Evolutionary conservation across 1,284 basidiomycete genomes (phyloP).

Genomic region (Malassezia slooffiae): DNA sequence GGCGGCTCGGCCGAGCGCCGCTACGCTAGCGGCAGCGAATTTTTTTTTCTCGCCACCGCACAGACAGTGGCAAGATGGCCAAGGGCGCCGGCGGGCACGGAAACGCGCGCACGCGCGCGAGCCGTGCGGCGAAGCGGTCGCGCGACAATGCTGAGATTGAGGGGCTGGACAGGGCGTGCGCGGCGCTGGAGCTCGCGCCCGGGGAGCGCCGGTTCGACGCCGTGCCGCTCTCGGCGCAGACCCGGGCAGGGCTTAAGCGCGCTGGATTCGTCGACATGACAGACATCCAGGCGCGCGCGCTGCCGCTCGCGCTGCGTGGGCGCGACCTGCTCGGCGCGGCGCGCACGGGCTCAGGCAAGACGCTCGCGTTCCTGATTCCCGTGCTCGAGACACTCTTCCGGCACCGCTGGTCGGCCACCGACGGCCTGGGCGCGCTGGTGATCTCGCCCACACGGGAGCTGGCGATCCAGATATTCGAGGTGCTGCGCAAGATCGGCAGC

Average conservation of each 20-base stretch:
- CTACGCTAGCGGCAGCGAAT: too few species aligned
- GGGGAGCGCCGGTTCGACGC: constrained; percentile 23
- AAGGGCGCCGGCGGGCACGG: not conserved
- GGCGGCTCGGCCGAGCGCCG: constrained; percentile 9
- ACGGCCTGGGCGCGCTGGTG: constrained; percentile 80
- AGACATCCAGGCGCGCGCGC: constrained; percentile 34
- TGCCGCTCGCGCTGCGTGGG: constrained; percentile 33
- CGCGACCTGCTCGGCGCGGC: constrained; percentile 60
- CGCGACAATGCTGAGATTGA: constrained; percentile 30
- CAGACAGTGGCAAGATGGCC: not conserved
- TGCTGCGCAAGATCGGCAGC: constrained; percentile 78
- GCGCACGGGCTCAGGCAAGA: constrained; percentile 71
- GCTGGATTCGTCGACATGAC: constrained; percentile 42
- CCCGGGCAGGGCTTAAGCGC: constrained; percentile 32
- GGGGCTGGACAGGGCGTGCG: constrained; percentile 23
- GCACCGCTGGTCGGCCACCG: constrained; percentile 65
- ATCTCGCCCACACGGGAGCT: constrained; percentile 92
- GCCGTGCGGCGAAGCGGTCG: constrained; percentile 24
- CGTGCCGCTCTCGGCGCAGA: constrained; percentile 34
- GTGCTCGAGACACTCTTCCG: constrained; percentile 64
- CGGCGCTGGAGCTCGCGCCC: constrained; percentile 3
- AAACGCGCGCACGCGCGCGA: constrained; percentile 14
- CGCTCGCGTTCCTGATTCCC: constrained; percentile 68
- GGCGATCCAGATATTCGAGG: constrained; percentile 94
- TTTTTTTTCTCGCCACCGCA: constrained; percentile 4